Base-by-base conservation (phyloP, 306 rosid genomes). In the Coriaria nepalensis region DNA sequence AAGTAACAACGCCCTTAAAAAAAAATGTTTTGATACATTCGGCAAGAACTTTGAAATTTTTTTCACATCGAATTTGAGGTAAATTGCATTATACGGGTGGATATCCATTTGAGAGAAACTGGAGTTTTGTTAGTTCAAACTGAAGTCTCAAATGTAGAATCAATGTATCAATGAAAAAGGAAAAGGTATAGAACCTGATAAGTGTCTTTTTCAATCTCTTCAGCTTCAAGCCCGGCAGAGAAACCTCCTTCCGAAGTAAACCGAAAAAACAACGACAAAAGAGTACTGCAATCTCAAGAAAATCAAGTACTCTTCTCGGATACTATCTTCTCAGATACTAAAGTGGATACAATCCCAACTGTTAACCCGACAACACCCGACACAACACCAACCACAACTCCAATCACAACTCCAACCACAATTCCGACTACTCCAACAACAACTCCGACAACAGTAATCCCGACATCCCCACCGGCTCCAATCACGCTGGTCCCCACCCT, bases 151-250 rank as follows among this genome's bases (percentile, higher is more conserved):
- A 43, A 43, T 13, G 6, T 3, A 43, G 7, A 43, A 43, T 10
- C 4, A 43, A 43, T 2, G 47, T 36, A 35, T 34, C 52, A 41
- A 44, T 58, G 47, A 48, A 49, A 51, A 48, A 48, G 35, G 33
- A 37, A 37, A 40, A 13, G 33, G 51, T 56, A 35, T 55, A 9
- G 41, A 9, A 53, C 35, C 43, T 29, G n/a, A 20, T 20, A 20
- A 20, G 1, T 20, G 29, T 20, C 29, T 20, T 20, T 50, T 72
- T 40, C 45, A 33, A 47, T 69, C 50, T 68, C 67, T 77, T 54
- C 84, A 88, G 97, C 78, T 67, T 43, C 70, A 73, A 67, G 79
- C 50, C 55, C 14, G 13, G 73, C 82, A 43, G 50, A 68, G 37
- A 63, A 66, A 42, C 70, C 73, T 62, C 59, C 52, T 34, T 12